A percentile compares a stretch with the other conserved stretches of the same genome.
These are phyloP conservation scores for Moesziomyces antarcticus DNA, from an alignment of 1,284 basidiomycete species.

Conservation along the genomic window DNA sequence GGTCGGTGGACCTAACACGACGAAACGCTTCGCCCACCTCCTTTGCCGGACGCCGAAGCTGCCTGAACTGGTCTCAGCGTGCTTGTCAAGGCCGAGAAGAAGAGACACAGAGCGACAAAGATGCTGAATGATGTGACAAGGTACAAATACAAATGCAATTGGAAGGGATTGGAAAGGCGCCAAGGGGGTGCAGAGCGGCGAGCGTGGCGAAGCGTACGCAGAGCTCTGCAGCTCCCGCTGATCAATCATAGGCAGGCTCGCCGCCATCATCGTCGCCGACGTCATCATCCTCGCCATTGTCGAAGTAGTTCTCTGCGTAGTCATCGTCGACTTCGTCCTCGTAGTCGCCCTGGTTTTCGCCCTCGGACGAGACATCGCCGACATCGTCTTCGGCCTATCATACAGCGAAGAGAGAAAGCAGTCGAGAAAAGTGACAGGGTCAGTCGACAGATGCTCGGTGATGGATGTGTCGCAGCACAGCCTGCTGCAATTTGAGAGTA, in stretches of 20 bases:
- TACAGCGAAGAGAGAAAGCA: not conserved
- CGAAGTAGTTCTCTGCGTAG: slow-evolving; percentile 66
- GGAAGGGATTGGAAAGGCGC: not conserved
- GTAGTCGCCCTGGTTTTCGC: slow-evolving; percentile 63
- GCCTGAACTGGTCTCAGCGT: too few relatives aligned
- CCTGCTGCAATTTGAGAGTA: not conserved
- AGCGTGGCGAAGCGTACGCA: too few relatives aligned
- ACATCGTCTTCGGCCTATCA: slow-evolving; percentile 52
- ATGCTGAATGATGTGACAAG: slow-evolving; percentile 2
- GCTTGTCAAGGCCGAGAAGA: too few relatives aligned
- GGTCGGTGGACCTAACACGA: not conserved
- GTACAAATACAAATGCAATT: slow-evolving; percentile 36
- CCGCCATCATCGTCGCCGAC: slow-evolving; percentile 56
- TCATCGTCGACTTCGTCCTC: slow-evolving; percentile 67
- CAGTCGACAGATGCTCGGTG: too few relatives aligned
- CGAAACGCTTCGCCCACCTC: too few relatives aligned
- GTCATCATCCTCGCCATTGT: slow-evolving; percentile 66
- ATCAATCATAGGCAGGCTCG: slow-evolving; percentile 60
- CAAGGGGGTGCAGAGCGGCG: not conserved
- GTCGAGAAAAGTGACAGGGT: not conserved
- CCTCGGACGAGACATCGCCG: slow-evolving; percentile 51
- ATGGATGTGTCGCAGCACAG: too few relatives aligned
- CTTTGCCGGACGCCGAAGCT: too few relatives aligned
- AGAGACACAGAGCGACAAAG: not conserved
- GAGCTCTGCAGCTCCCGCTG: not conserved